Conservation (phyloP, 2,329 filamentous ascomycete genomes). For the Chaetomiaceae sp. region DNA sequence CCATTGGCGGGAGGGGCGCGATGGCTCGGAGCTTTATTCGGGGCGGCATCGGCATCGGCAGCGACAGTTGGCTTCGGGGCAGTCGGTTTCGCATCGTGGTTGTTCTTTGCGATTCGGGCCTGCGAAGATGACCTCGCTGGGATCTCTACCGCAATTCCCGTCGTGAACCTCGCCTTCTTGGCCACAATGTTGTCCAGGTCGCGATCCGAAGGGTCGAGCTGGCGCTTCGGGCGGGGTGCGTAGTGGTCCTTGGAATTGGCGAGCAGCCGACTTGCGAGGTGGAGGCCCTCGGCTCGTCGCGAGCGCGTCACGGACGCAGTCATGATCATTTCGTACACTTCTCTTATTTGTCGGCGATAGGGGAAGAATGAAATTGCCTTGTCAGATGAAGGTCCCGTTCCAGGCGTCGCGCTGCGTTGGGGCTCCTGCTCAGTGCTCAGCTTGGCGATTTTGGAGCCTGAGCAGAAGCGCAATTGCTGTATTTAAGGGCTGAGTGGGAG, state of each 20-base stretch:
- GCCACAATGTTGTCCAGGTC: slow-evolving; percentile 42
- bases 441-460: slow-evolving; percentile 5
- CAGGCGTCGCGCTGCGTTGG: slow-evolving; percentile 1
- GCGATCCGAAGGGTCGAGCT: slow-evolving; percentile 37
- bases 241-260: slow-evolving; percentile 29
- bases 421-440: slow-evolving; percentile 1
- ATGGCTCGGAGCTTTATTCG: slow-evolving; percentile 13
- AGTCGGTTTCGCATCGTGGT: slow-evolving; percentile 18
- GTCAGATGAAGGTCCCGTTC: slow-evolving; percentile 1
- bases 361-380: neutral
- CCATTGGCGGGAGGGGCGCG: slow-evolving; percentile 5
- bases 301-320: slow-evolving; percentile 48
- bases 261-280: slow-evolving; percentile 31
- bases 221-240: slow-evolving; percentile 38
- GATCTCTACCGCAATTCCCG: slow-evolving; percentile 49
- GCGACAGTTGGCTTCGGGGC: slow-evolving; percentile 17
- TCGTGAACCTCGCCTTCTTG: slow-evolving; percentile 43
- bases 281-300: slow-evolving; percentile 46
- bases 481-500: neutral
- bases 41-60: slow-evolving; percentile 22
- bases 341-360: neutral
- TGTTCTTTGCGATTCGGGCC: slow-evolving; percentile 13
- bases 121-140: slow-evolving; percentile 31
- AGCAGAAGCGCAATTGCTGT: neutral
- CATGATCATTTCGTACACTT: slow-evolving; percentile 36